Evolutionary conservation across 306 rosid genomes (phyloP).

Genomic region (Comarum palustre): DNA sequence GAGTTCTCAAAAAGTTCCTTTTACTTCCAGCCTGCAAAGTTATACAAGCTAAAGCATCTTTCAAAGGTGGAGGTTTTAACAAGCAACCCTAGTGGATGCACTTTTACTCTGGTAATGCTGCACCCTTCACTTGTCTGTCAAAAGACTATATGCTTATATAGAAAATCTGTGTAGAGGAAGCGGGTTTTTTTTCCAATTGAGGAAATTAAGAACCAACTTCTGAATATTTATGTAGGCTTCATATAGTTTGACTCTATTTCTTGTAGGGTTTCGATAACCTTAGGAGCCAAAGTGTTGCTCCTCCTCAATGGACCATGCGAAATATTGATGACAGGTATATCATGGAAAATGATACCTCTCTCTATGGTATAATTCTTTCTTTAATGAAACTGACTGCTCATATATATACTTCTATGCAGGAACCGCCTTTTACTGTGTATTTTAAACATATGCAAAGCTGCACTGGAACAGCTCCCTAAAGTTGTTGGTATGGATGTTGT

Average conservation of each 20-base stretch:
- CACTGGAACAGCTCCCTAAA: constrained; percentile 80
- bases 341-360: background rate
- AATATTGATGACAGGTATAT: constrained; percentile 84
- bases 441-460: constrained; percentile 81
- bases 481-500: constrained; percentile 95
- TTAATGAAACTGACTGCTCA: constrained; percentile 18
- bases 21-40: constrained; percentile 77
- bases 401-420: constrained; percentile 38
- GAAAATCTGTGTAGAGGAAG: background rate
- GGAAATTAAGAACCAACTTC: constrained; percentile 23
- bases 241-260: constrained; percentile 25
- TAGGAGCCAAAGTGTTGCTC: constrained; percentile 82
- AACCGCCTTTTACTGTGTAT: constrained; percentile 76
- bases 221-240: background rate
- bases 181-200: constrained; percentile 17
- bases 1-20: background rate
- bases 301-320: constrained; percentile 98
- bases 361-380: background rate
- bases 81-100: constrained; percentile 84
- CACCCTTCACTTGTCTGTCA: constrained; percentile 18
- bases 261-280: constrained; percentile 92
- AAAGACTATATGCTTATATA: background rate
- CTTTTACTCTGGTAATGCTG: constrained; percentile 81
- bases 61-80: constrained; percentile 84
- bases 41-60: constrained; percentile 94